Conservation (phyloP, 352 stramenopile species). For the Blastocystis hominis region DNA sequence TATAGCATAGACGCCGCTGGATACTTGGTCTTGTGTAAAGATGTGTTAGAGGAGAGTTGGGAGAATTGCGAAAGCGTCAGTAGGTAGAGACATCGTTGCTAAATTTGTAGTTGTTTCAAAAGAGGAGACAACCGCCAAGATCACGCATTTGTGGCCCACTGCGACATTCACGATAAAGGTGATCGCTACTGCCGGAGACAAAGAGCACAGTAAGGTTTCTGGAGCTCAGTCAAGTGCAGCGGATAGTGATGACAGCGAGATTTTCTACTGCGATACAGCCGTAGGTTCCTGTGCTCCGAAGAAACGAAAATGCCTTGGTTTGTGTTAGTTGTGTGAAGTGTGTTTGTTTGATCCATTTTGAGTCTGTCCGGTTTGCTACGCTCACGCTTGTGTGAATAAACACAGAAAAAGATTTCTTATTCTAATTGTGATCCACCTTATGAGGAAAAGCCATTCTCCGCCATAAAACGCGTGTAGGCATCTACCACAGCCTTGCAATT, state of each 20-base stretch:
- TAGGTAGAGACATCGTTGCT: not conserved
- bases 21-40: constrained; percentile 46
- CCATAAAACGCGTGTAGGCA: constrained; percentile 37
- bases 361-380: not conserved
- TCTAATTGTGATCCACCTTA: not conserved
- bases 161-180: constrained; percentile 12
- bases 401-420: not conserved
- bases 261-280: constrained; percentile 3
- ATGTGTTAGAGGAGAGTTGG: constrained; percentile 24
- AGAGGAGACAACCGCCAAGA: not conserved
- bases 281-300: constrained; percentile 33
- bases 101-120: not conserved
- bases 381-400: not conserved
- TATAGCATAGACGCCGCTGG: constrained; percentile 5
- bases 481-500: constrained; percentile 50
- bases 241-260: constrained; percentile 37
- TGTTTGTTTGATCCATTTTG: not conserved
- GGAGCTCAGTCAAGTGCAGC: not conserved
- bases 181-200: not conserved
- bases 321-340: not conserved
- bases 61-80: not conserved
- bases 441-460: constrained; percentile 18
- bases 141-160: constrained; percentile 7
- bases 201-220: not conserved
- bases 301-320: constrained; percentile 16